phyloP scores from a whole-genome alignment of 805 yeast species.

The Isabelozyma heimii region DNA sequence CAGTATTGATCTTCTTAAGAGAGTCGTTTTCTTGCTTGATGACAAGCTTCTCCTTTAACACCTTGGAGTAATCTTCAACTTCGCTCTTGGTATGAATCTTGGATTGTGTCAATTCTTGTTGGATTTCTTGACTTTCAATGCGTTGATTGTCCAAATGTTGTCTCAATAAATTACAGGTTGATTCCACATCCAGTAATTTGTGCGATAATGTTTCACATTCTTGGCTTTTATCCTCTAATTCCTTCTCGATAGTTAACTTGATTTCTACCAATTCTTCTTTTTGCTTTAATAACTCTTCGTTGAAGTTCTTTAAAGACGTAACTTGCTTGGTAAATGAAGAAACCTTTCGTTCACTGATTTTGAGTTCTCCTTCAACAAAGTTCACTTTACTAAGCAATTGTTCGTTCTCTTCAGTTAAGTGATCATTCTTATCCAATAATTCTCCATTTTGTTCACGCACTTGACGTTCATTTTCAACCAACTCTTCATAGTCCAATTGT shows the following conservation, averaged over 20 bases:
- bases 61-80: conserved; percentile 30
- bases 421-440: conserved; percentile 42
- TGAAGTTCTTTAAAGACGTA: conserved; percentile 52
- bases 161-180: conserved; percentile 28
- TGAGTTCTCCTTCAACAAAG: conserved; percentile 32
- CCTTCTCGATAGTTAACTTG: conserved; percentile 29
- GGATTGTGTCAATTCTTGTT: conserved; percentile 33
- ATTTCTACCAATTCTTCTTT: conserved; percentile 55
- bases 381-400: conserved; percentile 24
- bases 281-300: conserved; percentile 60
- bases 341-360: conserved; percentile 34
- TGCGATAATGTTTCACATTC: conserved; percentile 22
- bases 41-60: conserved; percentile 52
- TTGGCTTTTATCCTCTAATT: conserved; percentile 22
- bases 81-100: conserved; percentile 25
- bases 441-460: conserved; percentile 30
- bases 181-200: conserved; percentile 21
- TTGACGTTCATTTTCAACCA: conserved; percentile 18
- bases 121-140: conserved; percentile 28
- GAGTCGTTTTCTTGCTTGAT: conserved; percentile 67
- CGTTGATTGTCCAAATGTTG: conserved; percentile 34
- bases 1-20: conserved; percentile 52
- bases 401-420: conserved; percentile 27
- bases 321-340: conserved; percentile 46
- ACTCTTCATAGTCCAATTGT: conserved; percentile 56